Base-by-base conservation (phyloP, 1,139 yeast genomes). In the Scheffersomyces segobiensis region DNA sequence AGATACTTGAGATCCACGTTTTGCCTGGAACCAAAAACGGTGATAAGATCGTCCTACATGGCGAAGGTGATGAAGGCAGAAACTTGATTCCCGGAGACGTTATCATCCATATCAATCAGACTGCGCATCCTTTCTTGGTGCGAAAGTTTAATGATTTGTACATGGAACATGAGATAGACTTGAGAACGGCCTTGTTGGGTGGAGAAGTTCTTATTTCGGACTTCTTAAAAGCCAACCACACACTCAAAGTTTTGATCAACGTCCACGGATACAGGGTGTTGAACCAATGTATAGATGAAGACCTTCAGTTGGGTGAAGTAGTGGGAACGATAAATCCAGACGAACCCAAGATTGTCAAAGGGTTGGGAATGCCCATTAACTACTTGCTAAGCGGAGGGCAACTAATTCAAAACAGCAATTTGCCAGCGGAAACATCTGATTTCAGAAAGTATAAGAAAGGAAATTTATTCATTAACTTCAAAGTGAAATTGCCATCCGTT, bases 21-120 rank as follows among this genome's bases (percentile, higher is more conserved):
- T 75, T 79, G 26, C 86, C 87, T 3, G 92, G 92, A 0, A 74
- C 84, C 48, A 70, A 70, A 52, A 70, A 81, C 55, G 87, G 87
- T 0, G 85, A 85, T 60, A 73, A 76, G 55, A 79, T 87, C 22
- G 72, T 85, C 0, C 70, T 87, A 20, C 76, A 79, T 22, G 84
- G 87, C 2, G 88, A 84, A 63, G 90, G 87, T 0, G 93, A 88
- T 64, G 89, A 87, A 67, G 88, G 87, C 0, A 72, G 82, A 47
- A 79, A 81, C 61, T 74, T 85, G 2, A 72, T 82, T 1, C 90
- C 93, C 0, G 93, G 93, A 2, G 91, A 88, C 68, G 87, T 88
- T 8, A 73, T 87, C 1, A 82, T 88, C 5, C 5, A 69, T 77
- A 62, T 80, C 52, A 69, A 71, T 20, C 79, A 79, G 62, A 62